A percentile compares a stretch with the other conserved stretches of the same genome.
phyloP scores from a whole-genome alignment of 352 stramenopile species.

The Phytopythium ostracodes region DNA sequence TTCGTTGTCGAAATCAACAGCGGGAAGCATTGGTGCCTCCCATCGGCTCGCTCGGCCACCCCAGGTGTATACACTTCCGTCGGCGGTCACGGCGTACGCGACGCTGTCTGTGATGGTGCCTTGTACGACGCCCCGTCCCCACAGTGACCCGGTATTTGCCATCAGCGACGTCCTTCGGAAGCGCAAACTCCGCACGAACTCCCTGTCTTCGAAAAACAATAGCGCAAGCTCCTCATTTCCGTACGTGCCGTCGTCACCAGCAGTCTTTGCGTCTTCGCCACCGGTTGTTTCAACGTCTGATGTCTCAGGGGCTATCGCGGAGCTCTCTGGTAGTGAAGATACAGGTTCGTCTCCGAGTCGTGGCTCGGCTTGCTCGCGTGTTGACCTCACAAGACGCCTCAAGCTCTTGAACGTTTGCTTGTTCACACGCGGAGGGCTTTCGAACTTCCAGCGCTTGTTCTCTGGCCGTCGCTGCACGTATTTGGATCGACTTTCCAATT shows the following conservation, averaged over 20 bases:
- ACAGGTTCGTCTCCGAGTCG: neutral
- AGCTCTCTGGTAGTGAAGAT: conserved; percentile 1
- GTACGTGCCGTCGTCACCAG: conserved; percentile 15
- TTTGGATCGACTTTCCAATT: conserved; percentile 15
- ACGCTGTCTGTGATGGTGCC: conserved; percentile 80
- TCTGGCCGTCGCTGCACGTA: conserved; percentile 60
- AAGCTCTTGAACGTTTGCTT: conserved; percentile 24
- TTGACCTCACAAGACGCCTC: conserved; percentile 8
- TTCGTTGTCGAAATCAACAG: conserved; percentile 29
- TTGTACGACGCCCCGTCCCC: conserved; percentile 82
- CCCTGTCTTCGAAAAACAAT: conserved; percentile 64
- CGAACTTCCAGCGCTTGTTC: conserved; percentile 66
- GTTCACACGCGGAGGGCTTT: conserved; percentile 60
- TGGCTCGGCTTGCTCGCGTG: neutral
- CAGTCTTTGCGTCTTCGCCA: conserved; percentile 10
- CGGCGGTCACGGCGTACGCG: conserved; percentile 82
- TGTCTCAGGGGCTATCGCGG: conserved; percentile 6
- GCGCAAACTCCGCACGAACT: conserved; percentile 57
- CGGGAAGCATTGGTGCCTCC: conserved; percentile 17
- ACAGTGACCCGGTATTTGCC: conserved; percentile 88
- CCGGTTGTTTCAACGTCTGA: conserved; percentile 22
- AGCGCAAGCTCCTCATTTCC: conserved; percentile 54
- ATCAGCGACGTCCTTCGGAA: conserved; percentile 70
- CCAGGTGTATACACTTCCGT: conserved; percentile 87
- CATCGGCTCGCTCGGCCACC: conserved; percentile 67